These are phyloP conservation scores for Paraleonurus japonicus DNA, from an alignment of 257 asterid species.

Conservation along the genomic window DNA sequence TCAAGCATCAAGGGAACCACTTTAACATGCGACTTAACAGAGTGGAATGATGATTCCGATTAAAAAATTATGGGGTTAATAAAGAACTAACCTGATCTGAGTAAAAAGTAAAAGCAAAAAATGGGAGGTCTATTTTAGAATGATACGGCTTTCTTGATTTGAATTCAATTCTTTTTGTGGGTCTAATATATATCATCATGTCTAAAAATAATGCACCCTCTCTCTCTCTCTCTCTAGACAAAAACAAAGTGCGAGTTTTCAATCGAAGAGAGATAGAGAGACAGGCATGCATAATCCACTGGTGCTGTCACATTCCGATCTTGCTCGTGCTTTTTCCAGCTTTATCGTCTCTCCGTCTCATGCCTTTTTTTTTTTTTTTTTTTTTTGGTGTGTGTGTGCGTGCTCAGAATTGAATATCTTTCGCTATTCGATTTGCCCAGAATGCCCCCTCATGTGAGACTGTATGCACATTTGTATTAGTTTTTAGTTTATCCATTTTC, in stretches of 20 bases:
- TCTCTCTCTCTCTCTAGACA: constrained; percentile 18
- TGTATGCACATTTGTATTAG: too few species aligned
- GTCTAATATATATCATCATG: constrained; percentile 27
- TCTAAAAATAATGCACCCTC: not conserved
- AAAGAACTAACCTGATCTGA: constrained; percentile 37
- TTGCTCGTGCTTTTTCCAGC: constrained; percentile 29
- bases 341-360: constrained; percentile 23
- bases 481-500: too few species aligned
- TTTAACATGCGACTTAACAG: constrained; percentile 57
- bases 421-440: not conserved
- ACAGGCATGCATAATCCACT: constrained; percentile 66
- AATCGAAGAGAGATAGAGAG: constrained; percentile 28
- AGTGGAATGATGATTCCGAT: constrained; percentile 43
- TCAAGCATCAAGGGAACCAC: constrained; percentile 91
- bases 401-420: constrained; percentile 26
- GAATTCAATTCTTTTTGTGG: constrained; percentile 25
- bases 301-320: constrained; percentile 37
- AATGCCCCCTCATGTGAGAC: not conserved
- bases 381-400: not conserved
- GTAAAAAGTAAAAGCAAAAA: constrained; percentile 24
- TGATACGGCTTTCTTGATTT: constrained; percentile 35
- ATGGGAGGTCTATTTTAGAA: not conserved
- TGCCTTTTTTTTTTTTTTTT: constrained; percentile 22
- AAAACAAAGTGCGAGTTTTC: constrained; percentile 23
- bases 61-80: constrained; percentile 24